Conservation (phyloP, 2,329 filamentous ascomycete species). For the Fragosphaeria purpurea region DNA sequence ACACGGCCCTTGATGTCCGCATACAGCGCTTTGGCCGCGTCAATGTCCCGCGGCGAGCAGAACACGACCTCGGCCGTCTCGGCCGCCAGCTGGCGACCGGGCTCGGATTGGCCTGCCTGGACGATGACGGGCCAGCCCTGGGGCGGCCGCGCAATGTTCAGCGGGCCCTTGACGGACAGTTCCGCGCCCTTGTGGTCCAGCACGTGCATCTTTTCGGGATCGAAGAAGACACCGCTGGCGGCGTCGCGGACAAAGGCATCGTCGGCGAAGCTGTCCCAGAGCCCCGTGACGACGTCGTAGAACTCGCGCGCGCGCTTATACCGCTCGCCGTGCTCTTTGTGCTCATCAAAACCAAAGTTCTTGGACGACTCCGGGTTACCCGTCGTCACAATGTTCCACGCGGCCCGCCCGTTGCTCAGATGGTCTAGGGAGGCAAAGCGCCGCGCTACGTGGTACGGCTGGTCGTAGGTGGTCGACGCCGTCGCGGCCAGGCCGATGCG, state of each 20-base stretch:
- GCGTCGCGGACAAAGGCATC: slow-evolving; percentile 8
- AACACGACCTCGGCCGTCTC: slow-evolving; percentile 15
- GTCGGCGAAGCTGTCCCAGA: slow-evolving; percentile 9
- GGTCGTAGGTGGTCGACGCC: slow-evolving; percentile 4
- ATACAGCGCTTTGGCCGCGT: slow-evolving; percentile 6
- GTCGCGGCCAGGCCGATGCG: slow-evolving; percentile 7
- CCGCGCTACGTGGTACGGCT: slow-evolving; percentile 6
- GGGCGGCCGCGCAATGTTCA: slow-evolving; percentile 2
- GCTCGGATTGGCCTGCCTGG: slow-evolving; percentile 14
- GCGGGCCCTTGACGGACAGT: slow-evolving; percentile 21
- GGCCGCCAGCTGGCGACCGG: slow-evolving; percentile 13
- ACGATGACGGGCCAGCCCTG: slow-evolving; percentile 13
- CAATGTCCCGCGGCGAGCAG: slow-evolving; percentile 10
- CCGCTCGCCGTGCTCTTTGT: slow-evolving; percentile 12
- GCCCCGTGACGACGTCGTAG: slow-evolving; percentile 13
- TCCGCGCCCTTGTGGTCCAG: slow-evolving; percentile 6
- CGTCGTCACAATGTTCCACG: slow-evolving; percentile 14
- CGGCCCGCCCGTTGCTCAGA: slow-evolving; percentile 3
- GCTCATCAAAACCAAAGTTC: slow-evolving; percentile 10
- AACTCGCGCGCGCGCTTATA: slow-evolving; percentile 13
- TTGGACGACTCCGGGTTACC: slow-evolving; percentile 9
- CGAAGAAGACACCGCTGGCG: neutral
- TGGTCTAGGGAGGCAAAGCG: slow-evolving; percentile 9
- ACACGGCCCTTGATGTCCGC: slow-evolving; percentile 8
- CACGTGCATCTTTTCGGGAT: slow-evolving; percentile 2